A percentile compares a stretch with the other conserved stretches of the same genome.
Conservation (phyloP, 2,329 filamentous ascomycete species). For the Beauveria sp. region DNA sequence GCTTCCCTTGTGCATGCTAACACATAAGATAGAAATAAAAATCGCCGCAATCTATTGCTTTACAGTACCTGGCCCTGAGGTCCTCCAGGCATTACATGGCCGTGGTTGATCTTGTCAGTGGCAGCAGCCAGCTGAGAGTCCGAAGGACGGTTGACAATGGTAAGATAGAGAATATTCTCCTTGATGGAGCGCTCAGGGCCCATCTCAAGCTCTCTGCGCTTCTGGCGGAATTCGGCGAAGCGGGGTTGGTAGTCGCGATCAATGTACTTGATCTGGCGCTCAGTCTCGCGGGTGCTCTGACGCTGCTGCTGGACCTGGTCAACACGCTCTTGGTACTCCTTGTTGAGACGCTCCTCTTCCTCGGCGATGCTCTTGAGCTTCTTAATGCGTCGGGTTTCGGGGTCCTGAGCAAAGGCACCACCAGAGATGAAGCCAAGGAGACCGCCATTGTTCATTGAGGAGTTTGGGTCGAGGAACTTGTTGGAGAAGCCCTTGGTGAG, state of each 20-base stretch:
- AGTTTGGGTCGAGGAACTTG: constrained; percentile 20
- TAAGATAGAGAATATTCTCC: constrained; percentile 12
- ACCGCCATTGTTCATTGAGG: constrained; percentile 16
- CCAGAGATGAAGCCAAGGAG: constrained; percentile 12
- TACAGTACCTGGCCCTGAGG: constrained; percentile 4
- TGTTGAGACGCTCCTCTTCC: constrained; percentile 9
- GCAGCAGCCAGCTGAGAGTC: constrained; percentile 12
- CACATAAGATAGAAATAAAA: neutral
- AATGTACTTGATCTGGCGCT: constrained; percentile 11
- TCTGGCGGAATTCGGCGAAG: constrained; percentile 8
- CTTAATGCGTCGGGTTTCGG: constrained; percentile 6
- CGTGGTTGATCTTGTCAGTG: constrained; percentile 10
- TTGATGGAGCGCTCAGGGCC: constrained; percentile 12
- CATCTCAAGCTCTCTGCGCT: constrained; percentile 11
- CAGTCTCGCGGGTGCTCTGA: constrained; percentile 10
- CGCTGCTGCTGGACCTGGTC: constrained; percentile 9
- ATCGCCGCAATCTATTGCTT: neutral
- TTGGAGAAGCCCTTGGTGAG: constrained; percentile 19
- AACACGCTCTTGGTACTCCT: constrained; percentile 11
- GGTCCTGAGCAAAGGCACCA: constrained; percentile 10
- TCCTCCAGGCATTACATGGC: neutral
- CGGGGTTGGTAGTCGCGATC: constrained; percentile 12
- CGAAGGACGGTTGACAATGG: constrained; percentile 12
- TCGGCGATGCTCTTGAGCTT: constrained; percentile 9
- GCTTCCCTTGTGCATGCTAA: neutral